Conservation (phyloP, 108 stramenopile genomes). For the Seminavis robusta region DNA sequence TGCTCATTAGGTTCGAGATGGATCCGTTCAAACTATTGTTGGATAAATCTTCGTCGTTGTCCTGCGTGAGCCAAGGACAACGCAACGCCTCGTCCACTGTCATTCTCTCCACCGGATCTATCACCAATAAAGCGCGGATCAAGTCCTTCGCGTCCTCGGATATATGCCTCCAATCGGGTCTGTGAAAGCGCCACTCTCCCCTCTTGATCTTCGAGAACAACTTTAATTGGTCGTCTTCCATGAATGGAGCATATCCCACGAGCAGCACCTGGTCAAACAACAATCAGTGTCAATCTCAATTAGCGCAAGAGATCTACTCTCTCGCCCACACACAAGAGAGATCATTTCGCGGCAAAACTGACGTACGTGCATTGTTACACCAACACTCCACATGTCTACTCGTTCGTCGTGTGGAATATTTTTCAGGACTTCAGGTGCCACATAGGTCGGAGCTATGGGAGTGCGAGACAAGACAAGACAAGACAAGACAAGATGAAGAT, state of each 20-base stretch:
- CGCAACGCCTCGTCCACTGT: constrained; percentile 42
- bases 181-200: constrained; percentile 25
- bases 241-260: constrained; percentile 60
- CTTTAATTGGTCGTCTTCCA: constrained; percentile 31
- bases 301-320: too few relatives aligned
- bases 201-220: constrained; percentile 34
- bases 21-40: constrained; percentile 2
- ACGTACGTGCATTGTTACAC: constrained; percentile 90
- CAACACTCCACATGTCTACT: constrained; percentile 94
- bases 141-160: constrained; percentile 48
- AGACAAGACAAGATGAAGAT: too few relatives aligned
- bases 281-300: constrained; percentile 82
- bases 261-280: too few relatives aligned
- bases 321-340: too few relatives aligned
- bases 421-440: constrained; percentile 61
- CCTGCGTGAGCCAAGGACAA: constrained; percentile 25
- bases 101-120: constrained; percentile 48
- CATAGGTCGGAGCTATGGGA: constrained; percentile 53
- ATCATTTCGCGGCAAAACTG: too few relatives aligned
- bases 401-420: constrained; percentile 65
- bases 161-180: constrained; percentile 35
- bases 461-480: too few relatives aligned
- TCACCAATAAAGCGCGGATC: constrained; percentile 31
- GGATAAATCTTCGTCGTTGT: background rate
- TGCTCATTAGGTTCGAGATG: background rate